Conservation (phyloP, 2,329 filamentous ascomycete species). For the Xylaria polymorpha region DNA sequence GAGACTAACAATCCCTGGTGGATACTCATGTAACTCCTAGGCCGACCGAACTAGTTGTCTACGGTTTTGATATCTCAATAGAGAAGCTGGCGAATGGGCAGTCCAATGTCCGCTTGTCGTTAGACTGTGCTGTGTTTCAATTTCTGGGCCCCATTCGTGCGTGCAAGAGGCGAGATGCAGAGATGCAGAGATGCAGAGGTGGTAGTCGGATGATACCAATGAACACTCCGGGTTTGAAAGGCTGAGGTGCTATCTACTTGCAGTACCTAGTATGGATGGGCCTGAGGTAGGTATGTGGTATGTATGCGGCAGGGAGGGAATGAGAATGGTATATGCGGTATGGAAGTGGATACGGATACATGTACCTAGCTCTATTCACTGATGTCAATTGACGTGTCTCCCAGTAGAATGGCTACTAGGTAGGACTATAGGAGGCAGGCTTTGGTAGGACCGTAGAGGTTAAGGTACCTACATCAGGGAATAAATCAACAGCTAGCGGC, state of each 20-base stretch:
- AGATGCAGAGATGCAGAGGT: neutral
- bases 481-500: constrained; percentile 7
- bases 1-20: constrained; percentile 38
- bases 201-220: constrained; percentile 3
- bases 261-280: no score
- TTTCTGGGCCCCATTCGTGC: neutral
- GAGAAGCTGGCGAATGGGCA: constrained; percentile 28
- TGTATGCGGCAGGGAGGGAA: constrained; percentile 8
- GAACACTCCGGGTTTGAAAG: constrained; percentile 5
- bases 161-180: constrained; percentile 3
- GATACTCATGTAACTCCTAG: constrained; percentile 39
- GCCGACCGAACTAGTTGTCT: constrained; percentile 35
- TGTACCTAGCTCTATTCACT: constrained; percentile 7
- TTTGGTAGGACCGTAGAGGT: neutral
- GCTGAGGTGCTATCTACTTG: constrained; percentile 8
- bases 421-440: neutral
- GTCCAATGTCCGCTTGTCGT: constrained; percentile 26
- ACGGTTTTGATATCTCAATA: constrained; percentile 31
- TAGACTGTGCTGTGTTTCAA: constrained; percentile 19
- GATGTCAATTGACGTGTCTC: constrained; percentile 25
- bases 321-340: constrained; percentile 8
- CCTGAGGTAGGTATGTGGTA: constrained; percentile 13
- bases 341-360: constrained; percentile 22
- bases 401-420: constrained; percentile 18
- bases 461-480: constrained; percentile 8